Evolutionary conservation across 208 protist species (phyloP), one percentile per base, ranked within the genome.

Genomic region (Leishmania aethiopica): DNA sequence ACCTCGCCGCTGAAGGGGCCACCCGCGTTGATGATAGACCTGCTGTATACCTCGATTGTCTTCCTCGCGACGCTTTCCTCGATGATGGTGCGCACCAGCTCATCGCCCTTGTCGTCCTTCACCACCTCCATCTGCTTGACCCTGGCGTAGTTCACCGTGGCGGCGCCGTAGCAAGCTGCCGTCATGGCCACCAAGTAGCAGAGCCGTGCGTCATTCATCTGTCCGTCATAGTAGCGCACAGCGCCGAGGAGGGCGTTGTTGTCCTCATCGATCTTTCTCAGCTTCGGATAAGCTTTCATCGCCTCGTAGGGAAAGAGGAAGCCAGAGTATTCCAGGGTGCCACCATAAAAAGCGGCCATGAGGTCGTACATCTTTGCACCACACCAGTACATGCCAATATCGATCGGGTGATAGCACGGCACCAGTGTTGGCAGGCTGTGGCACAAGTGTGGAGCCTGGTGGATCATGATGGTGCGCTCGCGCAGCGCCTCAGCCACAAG

Each of bases 121-220:
- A 94, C 83, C 67, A 91, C 75, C 53, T 92, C 86, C 75, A 97
- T 89, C 66, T 83, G 74, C 59, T 87, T 88, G 51, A 96, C 94
- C 82, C 91, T 90, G 35, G 91, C 90, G 89, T 99, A 97, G 88
- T 99, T 99, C 32, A 93, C 86, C n/a, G 96, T 94, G n/a, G 92
- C 86, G 8, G 99, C 97, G 49, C 98, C 95, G 76, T 95, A 91
- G 22, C 91, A 90, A 42, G 95, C 92, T 13, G 99, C 98, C 51
- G 99, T 99, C 73, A 99, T 89, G 10, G 97, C 98, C 22, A 98
- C 91, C 1, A 84, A 81, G 51, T 99, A 85, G 86, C 98, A 99
- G 83, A 99, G 92, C n/a, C 99, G 94, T 4, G 98, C 91, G 81
- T 99, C 99, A 90, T 99, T 98, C 89, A 98, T 96, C 88, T 98